Evolutionary conservation across 495 filamentous ascomycete species (phyloP).

Genomic region (Thozetella sp.): DNA sequence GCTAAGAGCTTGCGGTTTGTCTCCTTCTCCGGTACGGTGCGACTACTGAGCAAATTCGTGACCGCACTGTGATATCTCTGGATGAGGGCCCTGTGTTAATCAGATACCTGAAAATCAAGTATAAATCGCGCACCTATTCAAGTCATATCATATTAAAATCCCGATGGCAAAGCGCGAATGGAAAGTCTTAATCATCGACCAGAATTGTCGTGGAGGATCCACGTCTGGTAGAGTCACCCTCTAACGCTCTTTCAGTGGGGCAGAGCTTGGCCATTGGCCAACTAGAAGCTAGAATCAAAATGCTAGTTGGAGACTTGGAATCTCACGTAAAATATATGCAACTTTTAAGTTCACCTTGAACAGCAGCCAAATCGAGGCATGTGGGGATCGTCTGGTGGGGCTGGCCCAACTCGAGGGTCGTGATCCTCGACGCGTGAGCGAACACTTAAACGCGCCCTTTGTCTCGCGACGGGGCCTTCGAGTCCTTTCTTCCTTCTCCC

Average conservation of each 20-base stretch:
- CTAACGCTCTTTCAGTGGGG: not conserved
- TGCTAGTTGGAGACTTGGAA: not conserved
- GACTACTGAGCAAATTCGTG: too few species aligned
- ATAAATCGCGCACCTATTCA: not conserved
- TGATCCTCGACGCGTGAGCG: not conserved
- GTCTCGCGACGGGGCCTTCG: not conserved
- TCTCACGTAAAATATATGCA: not conserved
- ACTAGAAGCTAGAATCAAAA: not conserved
- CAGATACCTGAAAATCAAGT: not conserved
- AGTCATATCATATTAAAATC: not conserved
- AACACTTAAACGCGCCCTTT: not conserved
- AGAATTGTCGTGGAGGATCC: not conserved
- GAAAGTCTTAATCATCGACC: not conserved
- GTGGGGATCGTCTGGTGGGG: not conserved
- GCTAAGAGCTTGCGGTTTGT: too few species aligned
- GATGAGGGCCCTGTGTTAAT: not conserved
- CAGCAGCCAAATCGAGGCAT: not conserved
- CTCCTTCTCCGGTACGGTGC: too few species aligned
- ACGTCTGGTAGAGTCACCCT: not conserved
- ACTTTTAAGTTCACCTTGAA: not conserved
- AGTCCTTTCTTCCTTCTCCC: not conserved
- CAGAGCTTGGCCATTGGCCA: not conserved
- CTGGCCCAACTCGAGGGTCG: not conserved
- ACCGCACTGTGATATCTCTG: too few species aligned
- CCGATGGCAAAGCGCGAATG: not conserved